phyloP scores from a whole-genome alignment of 106 monocot species.

The Amphibolis antarctica region DNA sequence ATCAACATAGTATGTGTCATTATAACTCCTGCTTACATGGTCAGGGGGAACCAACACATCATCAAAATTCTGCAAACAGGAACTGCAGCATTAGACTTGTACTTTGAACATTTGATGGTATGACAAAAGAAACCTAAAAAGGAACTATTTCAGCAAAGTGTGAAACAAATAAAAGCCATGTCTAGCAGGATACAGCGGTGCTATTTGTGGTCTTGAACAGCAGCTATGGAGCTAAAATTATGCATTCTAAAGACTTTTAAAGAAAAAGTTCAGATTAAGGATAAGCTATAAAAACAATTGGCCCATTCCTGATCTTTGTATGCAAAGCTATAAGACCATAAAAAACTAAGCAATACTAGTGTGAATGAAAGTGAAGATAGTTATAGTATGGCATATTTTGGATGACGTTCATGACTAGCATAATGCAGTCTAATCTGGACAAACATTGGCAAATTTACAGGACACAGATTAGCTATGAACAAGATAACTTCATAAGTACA shows the following conservation, averaged over 20 bases:
- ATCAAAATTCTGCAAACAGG: conserved; percentile 92
- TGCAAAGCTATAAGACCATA: too few relatives aligned
- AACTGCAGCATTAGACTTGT: conserved; percentile 11
- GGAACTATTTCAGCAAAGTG: background rate
- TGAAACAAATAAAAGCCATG: background rate
- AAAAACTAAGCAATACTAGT: too few relatives aligned
- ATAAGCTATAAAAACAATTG: too few relatives aligned
- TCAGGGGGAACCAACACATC: conserved; percentile 97
- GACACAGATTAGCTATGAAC: too few relatives aligned
- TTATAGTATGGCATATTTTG: too few relatives aligned
- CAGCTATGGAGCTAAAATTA: background rate
- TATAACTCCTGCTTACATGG: conserved; percentile 97
- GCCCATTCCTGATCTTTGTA: too few relatives aligned
- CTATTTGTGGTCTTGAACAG: too few relatives aligned
- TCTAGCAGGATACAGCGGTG: background rate
- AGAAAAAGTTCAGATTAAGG: background rate
- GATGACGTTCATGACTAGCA: too few relatives aligned
- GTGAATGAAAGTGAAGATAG: too few relatives aligned
- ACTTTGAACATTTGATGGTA: background rate
- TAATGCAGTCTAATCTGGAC: too few relatives aligned
- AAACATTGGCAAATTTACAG: too few relatives aligned
- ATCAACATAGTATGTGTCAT: conserved; percentile 96
- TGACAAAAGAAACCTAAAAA: background rate
- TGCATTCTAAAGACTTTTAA: background rate
- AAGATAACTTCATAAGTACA: too few relatives aligned